Conservation (phyloP, 2,329 filamentous ascomycete genomes). For the Taxawa tesnikishii region DNA sequence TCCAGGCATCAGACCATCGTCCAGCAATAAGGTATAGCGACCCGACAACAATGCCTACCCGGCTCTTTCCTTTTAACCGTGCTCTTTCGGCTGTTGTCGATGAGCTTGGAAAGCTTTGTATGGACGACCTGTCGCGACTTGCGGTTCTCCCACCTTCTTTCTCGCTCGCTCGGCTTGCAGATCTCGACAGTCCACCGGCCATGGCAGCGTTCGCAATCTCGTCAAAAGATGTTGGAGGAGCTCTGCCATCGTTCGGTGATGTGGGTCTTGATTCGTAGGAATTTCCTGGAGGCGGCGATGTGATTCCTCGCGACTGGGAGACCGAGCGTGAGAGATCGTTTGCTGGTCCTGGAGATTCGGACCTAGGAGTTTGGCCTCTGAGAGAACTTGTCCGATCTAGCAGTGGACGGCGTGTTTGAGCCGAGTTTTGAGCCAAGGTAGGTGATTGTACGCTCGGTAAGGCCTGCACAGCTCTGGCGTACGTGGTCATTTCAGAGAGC, state of each 20-base stretch:
- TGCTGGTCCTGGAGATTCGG: background rate
- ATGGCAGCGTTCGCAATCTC: conserved; percentile 34
- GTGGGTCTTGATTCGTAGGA: conserved; percentile 26
- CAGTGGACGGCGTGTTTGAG: conserved; percentile 5
- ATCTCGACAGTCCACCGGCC: conserved; percentile 22
- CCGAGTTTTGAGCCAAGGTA: conserved; percentile 29
- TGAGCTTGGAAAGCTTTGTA: conserved; percentile 50
- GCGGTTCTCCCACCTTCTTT: conserved; percentile 10
- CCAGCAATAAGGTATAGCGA: conserved; percentile 81
- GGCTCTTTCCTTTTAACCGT: conserved; percentile 68
- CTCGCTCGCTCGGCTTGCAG: conserved; percentile 18
- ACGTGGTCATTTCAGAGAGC: conserved; percentile 33
- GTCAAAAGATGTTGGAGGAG: conserved; percentile 43
- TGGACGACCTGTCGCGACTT: conserved; percentile 45
- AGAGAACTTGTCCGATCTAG: conserved; percentile 22
- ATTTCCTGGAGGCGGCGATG: conserved; percentile 28
- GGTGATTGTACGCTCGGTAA: conserved; percentile 65
- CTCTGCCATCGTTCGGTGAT: conserved; percentile 9
- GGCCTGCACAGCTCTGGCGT: conserved; percentile 35
- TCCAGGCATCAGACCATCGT: conserved; percentile 78
- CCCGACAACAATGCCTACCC: conserved; percentile 67
- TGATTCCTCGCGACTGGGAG: background rate
- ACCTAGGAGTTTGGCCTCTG: conserved; percentile 1
- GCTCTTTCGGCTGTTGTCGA: conserved; percentile 49
- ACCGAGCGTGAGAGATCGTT: background rate